Conservation (phyloP, 176 grass and related monocot species). For the Paspalum vaginatum region DNA sequence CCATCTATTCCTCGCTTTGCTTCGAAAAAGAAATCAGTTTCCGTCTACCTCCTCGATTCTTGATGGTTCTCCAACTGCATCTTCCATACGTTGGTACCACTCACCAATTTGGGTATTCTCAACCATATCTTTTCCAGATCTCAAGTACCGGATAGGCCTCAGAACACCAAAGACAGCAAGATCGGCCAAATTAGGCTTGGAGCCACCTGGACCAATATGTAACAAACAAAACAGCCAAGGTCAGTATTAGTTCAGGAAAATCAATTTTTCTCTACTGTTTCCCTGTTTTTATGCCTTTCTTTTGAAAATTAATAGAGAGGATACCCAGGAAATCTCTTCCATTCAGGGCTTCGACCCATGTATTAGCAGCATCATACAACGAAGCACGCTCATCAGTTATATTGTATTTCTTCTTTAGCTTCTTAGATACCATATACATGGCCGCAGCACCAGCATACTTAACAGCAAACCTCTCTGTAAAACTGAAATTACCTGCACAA, state of each 20-base stretch:
- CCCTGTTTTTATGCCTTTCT: neutral
- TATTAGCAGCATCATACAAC: slow-evolving; percentile 77
- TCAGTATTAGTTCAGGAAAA: neutral
- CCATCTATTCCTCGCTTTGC: slow-evolving; percentile 12
- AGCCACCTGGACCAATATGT: slow-evolving; percentile 57
- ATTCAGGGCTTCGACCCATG: slow-evolving; percentile 77
- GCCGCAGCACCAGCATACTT: slow-evolving; percentile 90
- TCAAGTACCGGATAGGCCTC: slow-evolving; percentile 82
- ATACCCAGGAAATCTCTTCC: slow-evolving; percentile 91
- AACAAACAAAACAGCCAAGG: neutral
- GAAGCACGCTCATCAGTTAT: slow-evolving; percentile 87
- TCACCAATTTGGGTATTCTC: slow-evolving; percentile 82
- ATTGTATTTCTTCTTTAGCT: slow-evolving; percentile 91
- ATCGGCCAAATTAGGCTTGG: slow-evolving; percentile 92
- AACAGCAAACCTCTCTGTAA: slow-evolving; percentile 68
- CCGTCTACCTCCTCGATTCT: slow-evolving; percentile 51
- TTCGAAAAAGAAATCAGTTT: neutral
- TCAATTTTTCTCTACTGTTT: neutral
- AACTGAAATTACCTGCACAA: slow-evolving; percentile 86
- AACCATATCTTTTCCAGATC: slow-evolving; percentile 88
- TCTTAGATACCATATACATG: slow-evolving; percentile 97
- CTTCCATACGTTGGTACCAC: slow-evolving; percentile 94
- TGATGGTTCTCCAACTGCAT: slow-evolving; percentile 74
- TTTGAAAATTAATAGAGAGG: neutral
- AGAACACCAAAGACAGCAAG: slow-evolving; percentile 91